These are phyloP conservation scores for Fusarium sp. DNA, from an alignment of 2,329 filamentous ascomycete genomes.

Conservation along the genomic window DNA sequence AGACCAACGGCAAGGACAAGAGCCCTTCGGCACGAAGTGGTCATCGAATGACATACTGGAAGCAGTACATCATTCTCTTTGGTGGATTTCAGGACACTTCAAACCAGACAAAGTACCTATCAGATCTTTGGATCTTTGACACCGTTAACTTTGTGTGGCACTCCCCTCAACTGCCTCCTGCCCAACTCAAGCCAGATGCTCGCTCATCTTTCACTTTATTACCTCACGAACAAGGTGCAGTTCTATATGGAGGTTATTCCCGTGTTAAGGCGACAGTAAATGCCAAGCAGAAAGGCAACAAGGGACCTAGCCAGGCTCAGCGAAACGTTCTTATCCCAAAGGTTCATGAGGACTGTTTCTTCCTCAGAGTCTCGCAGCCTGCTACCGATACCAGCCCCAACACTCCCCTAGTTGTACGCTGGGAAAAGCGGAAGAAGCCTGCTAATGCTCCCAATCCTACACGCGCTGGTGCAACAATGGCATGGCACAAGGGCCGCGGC, in stretches of 20 bases:
- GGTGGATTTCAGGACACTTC: slow-evolving; percentile 98
- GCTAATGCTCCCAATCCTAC: slow-evolving; percentile 87
- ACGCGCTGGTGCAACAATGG: slow-evolving; percentile 92
- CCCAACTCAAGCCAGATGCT: slow-evolving; percentile 88
- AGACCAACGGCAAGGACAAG: slow-evolving; percentile 81
- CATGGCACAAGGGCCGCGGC: slow-evolving; percentile 91
- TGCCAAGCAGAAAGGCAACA: slow-evolving; percentile 66
- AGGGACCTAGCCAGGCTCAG: slow-evolving; percentile 70
- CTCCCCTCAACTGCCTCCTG: slow-evolving; percentile 78
- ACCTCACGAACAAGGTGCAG: slow-evolving; percentile 89
- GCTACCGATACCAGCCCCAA: slow-evolving; percentile 73
- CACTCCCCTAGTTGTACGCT: slow-evolving; percentile 79
- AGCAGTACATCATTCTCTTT: slow-evolving; percentile 95
- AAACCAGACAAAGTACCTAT: slow-evolving; percentile 92
- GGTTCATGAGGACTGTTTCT: slow-evolving; percentile 96
- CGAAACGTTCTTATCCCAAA: slow-evolving; percentile 85
- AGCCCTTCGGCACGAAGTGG: slow-evolving; percentile 87
- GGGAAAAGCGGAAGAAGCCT: slow-evolving; percentile 94
- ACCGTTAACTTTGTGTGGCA: slow-evolving; percentile 89
- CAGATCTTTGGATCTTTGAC: slow-evolving; percentile 96
- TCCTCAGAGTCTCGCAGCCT: slow-evolving; percentile 83
- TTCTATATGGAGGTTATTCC: slow-evolving; percentile 94
- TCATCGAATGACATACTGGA: slow-evolving; percentile 96
- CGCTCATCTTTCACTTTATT: slow-evolving; percentile 92
- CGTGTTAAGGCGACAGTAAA: slow-evolving; percentile 81